Conservation (phyloP, 371 early-diverging fungal genomes). For the Rhizopus arrhizus region DNA sequence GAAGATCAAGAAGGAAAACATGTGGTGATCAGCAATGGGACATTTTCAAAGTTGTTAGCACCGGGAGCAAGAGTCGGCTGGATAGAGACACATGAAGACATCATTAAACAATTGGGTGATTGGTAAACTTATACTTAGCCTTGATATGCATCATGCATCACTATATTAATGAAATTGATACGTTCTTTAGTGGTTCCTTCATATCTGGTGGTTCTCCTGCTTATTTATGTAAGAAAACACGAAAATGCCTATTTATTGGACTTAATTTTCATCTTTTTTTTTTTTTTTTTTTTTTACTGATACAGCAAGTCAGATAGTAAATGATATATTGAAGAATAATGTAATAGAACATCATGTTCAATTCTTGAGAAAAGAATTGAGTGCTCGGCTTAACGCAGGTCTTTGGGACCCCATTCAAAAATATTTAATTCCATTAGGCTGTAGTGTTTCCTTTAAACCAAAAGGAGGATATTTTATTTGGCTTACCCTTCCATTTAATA, state of each 20-base stretch:
- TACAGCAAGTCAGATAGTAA: conserved; percentile 37
- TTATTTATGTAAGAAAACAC: conserved; percentile 26
- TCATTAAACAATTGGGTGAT: conserved; percentile 32
- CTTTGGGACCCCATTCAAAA: conserved; percentile 31
- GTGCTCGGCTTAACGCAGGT: conserved; percentile 28
- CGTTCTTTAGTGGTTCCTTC: conserved; percentile 36
- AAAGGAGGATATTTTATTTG: conserved; percentile 52
- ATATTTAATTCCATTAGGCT: conserved; percentile 38
- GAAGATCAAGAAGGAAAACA: conserved; percentile 18
- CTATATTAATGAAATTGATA: neutral
- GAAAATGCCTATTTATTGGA: neutral
- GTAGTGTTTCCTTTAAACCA: conserved; percentile 24
- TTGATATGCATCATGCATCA: neutral
- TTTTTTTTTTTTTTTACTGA: neutral
- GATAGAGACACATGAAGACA: conserved; percentile 34
- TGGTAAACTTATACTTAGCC: conserved; percentile 24
- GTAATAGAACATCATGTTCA: conserved; percentile 28
- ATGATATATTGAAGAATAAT: conserved; percentile 27
- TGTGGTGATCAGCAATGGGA: conserved; percentile 46
- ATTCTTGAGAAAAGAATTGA: conserved; percentile 14
- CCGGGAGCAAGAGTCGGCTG: conserved; percentile 47
- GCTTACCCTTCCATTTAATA: conserved; percentile 40
- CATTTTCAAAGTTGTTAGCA: conserved; percentile 45
- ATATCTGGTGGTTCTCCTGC: conserved; percentile 46
- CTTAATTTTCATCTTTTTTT: neutral